These are phyloP conservation scores for Hypomyces perniciosus DNA, from an alignment of 2,329 filamentous ascomycete species.

Conservation along the genomic window DNA sequence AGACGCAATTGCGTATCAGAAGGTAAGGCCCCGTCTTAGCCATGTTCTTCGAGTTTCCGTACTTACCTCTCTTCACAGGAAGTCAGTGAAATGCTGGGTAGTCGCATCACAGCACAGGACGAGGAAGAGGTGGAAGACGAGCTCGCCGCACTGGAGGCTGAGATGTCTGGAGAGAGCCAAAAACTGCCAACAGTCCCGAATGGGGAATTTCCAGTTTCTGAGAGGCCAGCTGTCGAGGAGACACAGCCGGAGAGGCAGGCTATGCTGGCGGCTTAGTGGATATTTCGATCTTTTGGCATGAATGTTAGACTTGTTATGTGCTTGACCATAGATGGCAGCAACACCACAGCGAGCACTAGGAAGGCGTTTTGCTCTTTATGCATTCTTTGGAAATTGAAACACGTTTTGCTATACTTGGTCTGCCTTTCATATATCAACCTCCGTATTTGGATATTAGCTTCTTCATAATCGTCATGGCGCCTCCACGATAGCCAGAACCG, in stretches of 20 bases:
- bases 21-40: constrained; percentile 46
- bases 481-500: constrained; percentile 68
- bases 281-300: neutral
- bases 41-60: neutral
- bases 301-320: neutral
- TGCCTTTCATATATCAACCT: constrained; percentile 7
- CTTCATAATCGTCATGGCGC: constrained; percentile 76
- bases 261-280: constrained; percentile 32
- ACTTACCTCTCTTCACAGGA: constrained; percentile 53
- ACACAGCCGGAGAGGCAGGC: constrained; percentile 30
- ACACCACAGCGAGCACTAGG: constrained; percentile 10
- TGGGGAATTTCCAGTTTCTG: constrained; percentile 27
- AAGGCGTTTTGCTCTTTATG: constrained; percentile 9
- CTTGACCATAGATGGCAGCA: constrained; percentile 12
- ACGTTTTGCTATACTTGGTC: constrained; percentile 7
- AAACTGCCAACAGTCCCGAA: constrained; percentile 27
- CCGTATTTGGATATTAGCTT: constrained; percentile 68
- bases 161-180: constrained; percentile 22
- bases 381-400: neutral
- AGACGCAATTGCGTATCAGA: constrained; percentile 86
- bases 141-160: constrained; percentile 67
- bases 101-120: constrained; percentile 85
- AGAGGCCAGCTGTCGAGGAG: constrained; percentile 17
- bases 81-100: constrained; percentile 83
- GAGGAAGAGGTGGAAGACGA: constrained; percentile 98